These are phyloP conservation scores for Carallia pectinifolia DNA, from an alignment of 345 rosid species.

Conservation along the genomic window DNA sequence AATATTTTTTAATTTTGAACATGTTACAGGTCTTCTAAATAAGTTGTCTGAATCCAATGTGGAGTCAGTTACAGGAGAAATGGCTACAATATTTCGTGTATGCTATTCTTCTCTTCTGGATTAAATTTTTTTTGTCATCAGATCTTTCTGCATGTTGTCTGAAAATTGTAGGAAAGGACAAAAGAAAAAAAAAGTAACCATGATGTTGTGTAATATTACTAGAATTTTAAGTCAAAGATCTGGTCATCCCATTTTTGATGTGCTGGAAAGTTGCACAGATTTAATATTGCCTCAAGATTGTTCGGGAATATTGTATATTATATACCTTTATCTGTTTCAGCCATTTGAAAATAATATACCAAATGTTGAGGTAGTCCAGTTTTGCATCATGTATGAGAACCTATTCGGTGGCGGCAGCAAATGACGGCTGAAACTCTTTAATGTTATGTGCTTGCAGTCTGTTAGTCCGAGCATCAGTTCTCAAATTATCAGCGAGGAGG, in stretches of 20 bases:
- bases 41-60: conserved; percentile 82
- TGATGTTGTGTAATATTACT: background rate
- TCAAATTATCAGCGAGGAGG: conserved; percentile 72
- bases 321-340: background rate
- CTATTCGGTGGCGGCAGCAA: background rate
- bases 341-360: background rate
- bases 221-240: background rate
- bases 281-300: background rate
- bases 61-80: conserved; percentile 78
- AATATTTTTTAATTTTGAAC: conserved; percentile 13
- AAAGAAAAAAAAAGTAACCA: background rate
- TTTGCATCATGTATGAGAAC: background rate
- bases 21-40: conserved; percentile 74
- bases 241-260: background rate
- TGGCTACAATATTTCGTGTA: conserved; percentile 65
- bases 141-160: background rate
- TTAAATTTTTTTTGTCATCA: background rate
- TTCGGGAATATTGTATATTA: background rate
- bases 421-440: conserved; percentile 14
- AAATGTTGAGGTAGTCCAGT: background rate
- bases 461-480: conserved; percentile 59
- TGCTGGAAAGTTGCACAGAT: background rate
- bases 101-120: conserved; percentile 19
- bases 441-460: conserved; percentile 45
- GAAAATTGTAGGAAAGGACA: background rate